Evolutionary conservation across 495 filamentous ascomycete genomes (phyloP), one percentile per base, ranked within the genome.

Genomic region (Staphylotrichum tortipilum): DNA sequence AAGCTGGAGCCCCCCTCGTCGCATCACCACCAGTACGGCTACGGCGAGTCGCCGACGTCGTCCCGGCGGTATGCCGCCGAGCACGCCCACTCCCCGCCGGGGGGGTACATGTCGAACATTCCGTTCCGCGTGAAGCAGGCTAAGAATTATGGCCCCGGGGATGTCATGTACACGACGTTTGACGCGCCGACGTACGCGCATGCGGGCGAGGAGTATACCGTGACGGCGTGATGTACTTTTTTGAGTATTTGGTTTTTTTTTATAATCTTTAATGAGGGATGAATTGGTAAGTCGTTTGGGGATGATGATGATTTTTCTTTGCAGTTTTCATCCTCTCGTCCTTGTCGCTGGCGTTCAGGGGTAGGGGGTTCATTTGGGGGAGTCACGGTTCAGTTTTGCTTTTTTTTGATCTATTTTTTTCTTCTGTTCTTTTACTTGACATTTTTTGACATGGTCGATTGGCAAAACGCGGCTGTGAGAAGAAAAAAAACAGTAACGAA

Each of bases 401-500:
- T 31, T 22, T 39, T 28, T 0, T 18, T 7, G n/a, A n/a, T n/a
- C n/a, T n/a, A n/a, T 37, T 48, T 24, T 45, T 17, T 10, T 19
- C 18, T 44, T 52, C 21, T 39, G 49, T 40, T 49, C 47, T 47
- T 37, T 50, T 47, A 41, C 47, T 55, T 44, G 24, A 39, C 36
- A 52, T 49, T 37, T 40, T 34, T 24, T 18, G 15, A 44, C 50
- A 59, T 61, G 56, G 53, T 50, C 50, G 43, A 23, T n/a, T n/a
- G n/a, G n/a, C n/a, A n/a, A 15, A 41, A 49, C 34, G 54, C 49
- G 49, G 49, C 41, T 47, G 26, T 28, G 6, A 28, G 6, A 10
- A 28, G 52, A 50, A 55, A 50, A 60, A 53, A 48, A 19, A 44
- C 52, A 63, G 60, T 61, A 63, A 63, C 60, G 60, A 63, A 53